Base-by-base conservation (phyloP, 2,329 filamentous ascomycete species). In the Cladosporium sp. region DNA sequence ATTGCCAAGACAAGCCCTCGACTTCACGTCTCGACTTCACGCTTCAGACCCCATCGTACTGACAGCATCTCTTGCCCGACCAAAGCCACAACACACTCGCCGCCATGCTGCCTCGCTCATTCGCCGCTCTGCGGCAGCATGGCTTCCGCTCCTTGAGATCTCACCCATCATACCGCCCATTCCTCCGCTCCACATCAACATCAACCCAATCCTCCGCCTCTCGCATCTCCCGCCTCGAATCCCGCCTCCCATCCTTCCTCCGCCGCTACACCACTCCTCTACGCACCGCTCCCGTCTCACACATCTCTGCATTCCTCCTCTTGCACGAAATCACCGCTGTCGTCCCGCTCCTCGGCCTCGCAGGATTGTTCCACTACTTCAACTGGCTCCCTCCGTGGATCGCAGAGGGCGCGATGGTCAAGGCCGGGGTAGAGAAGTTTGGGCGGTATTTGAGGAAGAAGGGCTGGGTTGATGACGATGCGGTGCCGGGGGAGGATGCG, bases 251-350 rank as follows among this genome's bases (percentile, higher is more conserved):
- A 2, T 76, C 70, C 4, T 87, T 85, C 61, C 80, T 95, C 12
- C 88, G 84, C 59, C 81, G 78, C 55, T 90, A 92, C 76, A 87
- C 89, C 0, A 74, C 78, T 1, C 84, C 85, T 0, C 83, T 99
- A 3, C 84, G 87, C 59, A 80, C 83, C 58, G 92, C 92, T 0
- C 94, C 94, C 0, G 74, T 92, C 45, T 90, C 90, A 1, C 91
- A 97, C 75, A 80, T 96, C 42, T 84, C 88, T 1, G 87, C 93
- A 0, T 99, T 99, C 73, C 79, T 97, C 11, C 78, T 97, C 39
- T 82, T 99, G 0, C 94, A 99, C 77, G 94, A 99, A 74, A 72
- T 97, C 45, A 97, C 94, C 0, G 93, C 94, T 9, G 77, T 97
- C 11, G 74, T 93, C 1, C 93, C 93, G 0, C 75, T 97, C 0